Conservation (phyloP, 129 eudicot genomes). For the Scalesia atractyloides region DNA sequence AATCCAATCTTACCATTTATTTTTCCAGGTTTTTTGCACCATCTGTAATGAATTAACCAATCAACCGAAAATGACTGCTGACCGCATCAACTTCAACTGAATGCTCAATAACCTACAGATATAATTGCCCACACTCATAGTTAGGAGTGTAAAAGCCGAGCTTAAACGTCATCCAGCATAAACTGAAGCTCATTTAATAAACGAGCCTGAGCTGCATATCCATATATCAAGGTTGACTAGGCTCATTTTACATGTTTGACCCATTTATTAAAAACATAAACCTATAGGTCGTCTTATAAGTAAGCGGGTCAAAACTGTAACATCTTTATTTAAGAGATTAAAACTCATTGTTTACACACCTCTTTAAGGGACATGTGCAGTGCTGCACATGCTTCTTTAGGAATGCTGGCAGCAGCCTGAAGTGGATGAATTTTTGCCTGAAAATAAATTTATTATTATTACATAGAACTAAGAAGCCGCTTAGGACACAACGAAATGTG, state of each 20-base stretch:
- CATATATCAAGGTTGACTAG: no score
- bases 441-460: not conserved
- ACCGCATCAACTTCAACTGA: constrained; percentile 94
- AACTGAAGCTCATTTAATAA: no score
- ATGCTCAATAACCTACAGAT: constrained; percentile 67
- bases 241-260: not conserved
- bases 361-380: constrained; percentile 72
- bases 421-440: constrained; percentile 94
- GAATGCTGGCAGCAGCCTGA: constrained; percentile 67
- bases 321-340: not conserved
- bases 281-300: not conserved
- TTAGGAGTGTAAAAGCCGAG: no score
- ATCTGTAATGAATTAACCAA: constrained; percentile 93
- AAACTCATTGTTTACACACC: constrained; percentile 42
- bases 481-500: not conserved
- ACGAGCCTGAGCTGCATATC: no score
- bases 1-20: constrained; percentile 68
- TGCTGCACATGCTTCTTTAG: constrained; percentile 67
- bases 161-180: no score
- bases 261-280: not conserved
- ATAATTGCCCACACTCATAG: constrained; percentile 34
- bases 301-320: not conserved
- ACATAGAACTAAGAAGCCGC: not conserved
- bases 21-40: constrained; percentile 97
- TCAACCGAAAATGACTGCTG: constrained; percentile 57